Evolutionary conservation across 208 protist species (phyloP).

Genomic region (Leishmania amazonensis): DNA sequence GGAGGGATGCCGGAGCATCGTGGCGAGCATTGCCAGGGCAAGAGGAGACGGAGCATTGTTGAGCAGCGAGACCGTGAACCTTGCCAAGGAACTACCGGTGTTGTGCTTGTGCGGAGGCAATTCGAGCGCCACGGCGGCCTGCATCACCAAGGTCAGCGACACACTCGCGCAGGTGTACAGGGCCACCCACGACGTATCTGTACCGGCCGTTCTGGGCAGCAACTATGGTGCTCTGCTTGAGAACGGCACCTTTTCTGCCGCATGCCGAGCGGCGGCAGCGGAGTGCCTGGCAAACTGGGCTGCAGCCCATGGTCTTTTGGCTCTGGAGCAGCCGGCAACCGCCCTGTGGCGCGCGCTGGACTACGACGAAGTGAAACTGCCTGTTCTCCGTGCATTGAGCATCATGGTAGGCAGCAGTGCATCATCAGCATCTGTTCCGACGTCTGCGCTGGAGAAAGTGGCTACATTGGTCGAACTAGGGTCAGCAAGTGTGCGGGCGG

Average conservation of each 20-base stretch:
- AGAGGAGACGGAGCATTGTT: neutral
- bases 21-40: constrained; percentile 13
- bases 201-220: constrained; percentile 11
- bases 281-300: constrained; percentile 28
- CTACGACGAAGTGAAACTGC: constrained; percentile 10
- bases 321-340: constrained; percentile 4
- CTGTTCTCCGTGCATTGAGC: constrained; percentile 20
- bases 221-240: constrained; percentile 18
- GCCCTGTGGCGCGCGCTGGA: constrained; percentile 21
- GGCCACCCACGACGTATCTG: constrained; percentile 9
- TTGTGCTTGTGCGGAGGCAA: constrained; percentile 16
- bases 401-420: constrained; percentile 21
- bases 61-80: constrained; percentile 2
- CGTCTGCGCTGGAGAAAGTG: constrained; percentile 27
- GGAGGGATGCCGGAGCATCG: constrained; percentile 26
- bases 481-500: constrained; percentile 19
- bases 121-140: constrained; percentile 1
- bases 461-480: constrained; percentile 22
- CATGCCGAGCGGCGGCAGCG: constrained; percentile 24
- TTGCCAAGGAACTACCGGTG: constrained; percentile 17
- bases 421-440: constrained; percentile 19
- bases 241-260: constrained; percentile 11
- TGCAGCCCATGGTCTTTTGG: constrained; percentile 14
- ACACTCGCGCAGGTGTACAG: constrained; percentile 24
- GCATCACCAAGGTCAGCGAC: constrained; percentile 23